Conservation (phyloP, 768 basidiomycete species). For the Symmetrospora coprosmae region DNA sequence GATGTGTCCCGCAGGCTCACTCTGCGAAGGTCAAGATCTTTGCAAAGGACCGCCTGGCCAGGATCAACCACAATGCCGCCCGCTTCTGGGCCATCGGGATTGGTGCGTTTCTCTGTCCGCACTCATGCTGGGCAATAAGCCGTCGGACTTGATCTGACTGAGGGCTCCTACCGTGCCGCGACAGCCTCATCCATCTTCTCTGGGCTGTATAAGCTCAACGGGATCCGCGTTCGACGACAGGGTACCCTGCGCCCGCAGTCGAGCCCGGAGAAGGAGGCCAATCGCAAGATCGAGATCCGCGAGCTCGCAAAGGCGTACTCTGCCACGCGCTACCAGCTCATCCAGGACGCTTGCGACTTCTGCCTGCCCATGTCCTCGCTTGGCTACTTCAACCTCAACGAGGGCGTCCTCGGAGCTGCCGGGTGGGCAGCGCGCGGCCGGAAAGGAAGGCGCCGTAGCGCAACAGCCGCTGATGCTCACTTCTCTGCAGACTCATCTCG, state of each 20-base stretch:
- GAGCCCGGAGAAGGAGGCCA: slow-evolving; percentile 54
- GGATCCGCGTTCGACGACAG: slow-evolving; percentile 27
- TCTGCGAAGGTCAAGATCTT: slow-evolving; percentile 30
- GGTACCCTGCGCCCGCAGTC: slow-evolving; percentile 32
- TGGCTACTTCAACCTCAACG: slow-evolving; percentile 60
- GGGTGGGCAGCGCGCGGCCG: slow-evolving; percentile 47
- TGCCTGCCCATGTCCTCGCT: slow-evolving; percentile 79
- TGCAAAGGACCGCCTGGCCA: slow-evolving; percentile 1
- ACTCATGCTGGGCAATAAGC: neutral
- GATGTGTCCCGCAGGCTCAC: slow-evolving; percentile 28
- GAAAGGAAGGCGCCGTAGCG: neutral
- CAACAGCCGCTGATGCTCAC: too few species aligned
- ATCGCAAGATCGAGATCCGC: slow-evolving; percentile 50
- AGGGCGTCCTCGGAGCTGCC: slow-evolving; percentile 67
- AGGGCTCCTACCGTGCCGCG: neutral
- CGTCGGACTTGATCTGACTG: neutral
- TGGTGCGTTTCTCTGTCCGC: slow-evolving; percentile 1
- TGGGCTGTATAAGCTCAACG: slow-evolving; percentile 29
- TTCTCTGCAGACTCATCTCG: slow-evolving; percentile 25
- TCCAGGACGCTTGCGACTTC: slow-evolving; percentile 69
- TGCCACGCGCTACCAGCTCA: slow-evolving; percentile 46
- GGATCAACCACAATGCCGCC: slow-evolving; percentile 26
- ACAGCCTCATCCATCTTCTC: slow-evolving; percentile 28
- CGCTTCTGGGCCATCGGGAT: slow-evolving; percentile 32
- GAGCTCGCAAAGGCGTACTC: slow-evolving; percentile 34